phyloP scores from a whole-genome alignment of 1,284 basidiomycete genomes.

The Ustilago xerochloae region DNA sequence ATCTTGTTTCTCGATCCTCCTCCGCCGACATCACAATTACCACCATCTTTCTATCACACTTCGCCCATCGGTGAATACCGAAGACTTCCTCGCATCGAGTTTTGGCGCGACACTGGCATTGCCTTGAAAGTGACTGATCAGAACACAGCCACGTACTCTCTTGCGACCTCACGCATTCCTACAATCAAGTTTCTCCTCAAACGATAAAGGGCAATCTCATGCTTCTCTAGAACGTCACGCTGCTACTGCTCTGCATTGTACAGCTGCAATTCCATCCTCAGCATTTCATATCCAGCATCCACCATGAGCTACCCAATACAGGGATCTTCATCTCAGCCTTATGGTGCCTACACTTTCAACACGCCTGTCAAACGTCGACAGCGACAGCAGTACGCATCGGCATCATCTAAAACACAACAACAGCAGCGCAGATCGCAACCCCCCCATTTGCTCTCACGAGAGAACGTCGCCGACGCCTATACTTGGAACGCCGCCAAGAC shows the following conservation, averaged over 20 bases:
- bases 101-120: not conserved
- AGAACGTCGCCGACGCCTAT: slow-evolving; percentile 41
- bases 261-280: not conserved
- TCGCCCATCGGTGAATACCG: no score
- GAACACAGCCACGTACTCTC: not conserved
- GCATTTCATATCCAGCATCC: not conserved
- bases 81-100: not conserved
- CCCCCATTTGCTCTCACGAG: slow-evolving; percentile 4
- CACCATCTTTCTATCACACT: not conserved
- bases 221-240: not conserved
- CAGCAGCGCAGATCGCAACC: slow-evolving; percentile 16
- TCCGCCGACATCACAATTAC: not conserved
- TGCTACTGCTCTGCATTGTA: not conserved
- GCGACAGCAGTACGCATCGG: slow-evolving; percentile 1
- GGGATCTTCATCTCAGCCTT: slow-evolving; percentile 45
- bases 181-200: not conserved
- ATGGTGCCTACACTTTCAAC: slow-evolving; percentile 44
- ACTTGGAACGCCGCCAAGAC: slow-evolving; percentile 52
- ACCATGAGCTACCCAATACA: slow-evolving; percentile 48
- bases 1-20: not conserved
- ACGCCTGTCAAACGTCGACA: slow-evolving; percentile 33
- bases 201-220: not conserved
- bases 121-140: not conserved
- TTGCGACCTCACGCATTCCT: not conserved
- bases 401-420: not conserved